Percentiles rank a stretch among this genome's conserved stretches.
These are phyloP conservation scores for Picochlorum sp. DNA, from an alignment of 139 green algal species.

Conservation along the genomic window DNA sequence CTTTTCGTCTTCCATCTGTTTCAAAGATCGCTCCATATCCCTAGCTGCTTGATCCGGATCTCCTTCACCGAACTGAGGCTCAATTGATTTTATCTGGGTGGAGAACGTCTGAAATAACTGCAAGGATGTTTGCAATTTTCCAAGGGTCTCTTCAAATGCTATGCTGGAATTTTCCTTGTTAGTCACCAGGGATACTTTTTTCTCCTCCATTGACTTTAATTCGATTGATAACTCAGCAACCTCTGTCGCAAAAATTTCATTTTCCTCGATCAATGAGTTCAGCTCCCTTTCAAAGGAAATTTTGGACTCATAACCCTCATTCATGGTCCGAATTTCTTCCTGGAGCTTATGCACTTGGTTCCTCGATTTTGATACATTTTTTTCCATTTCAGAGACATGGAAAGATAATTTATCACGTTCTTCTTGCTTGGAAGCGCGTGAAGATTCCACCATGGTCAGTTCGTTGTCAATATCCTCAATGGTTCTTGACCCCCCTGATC, in stretches of 20 bases:
- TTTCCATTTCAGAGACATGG: not conserved
- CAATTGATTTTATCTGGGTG: no score
- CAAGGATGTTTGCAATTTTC: no score
- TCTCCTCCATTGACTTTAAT: not conserved
- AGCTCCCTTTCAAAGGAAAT: not conserved
- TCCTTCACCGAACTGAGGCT: no score
- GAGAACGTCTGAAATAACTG: no score
- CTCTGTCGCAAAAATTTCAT: not conserved
- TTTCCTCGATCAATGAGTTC: constrained; percentile 3
- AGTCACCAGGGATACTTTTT: not conserved
- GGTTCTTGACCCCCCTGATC: not conserved
- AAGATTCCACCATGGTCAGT: not conserved
- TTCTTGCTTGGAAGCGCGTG: not conserved
- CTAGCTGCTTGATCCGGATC: no score
- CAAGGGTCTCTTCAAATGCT: no score
- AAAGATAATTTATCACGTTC: not conserved
- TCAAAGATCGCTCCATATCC: no score
- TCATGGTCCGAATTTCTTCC: not conserved
- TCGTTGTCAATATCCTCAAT: constrained; percentile 1
- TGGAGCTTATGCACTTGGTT: not conserved
- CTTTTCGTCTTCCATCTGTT: constrained; percentile 1
- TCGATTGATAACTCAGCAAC: constrained; percentile 4
- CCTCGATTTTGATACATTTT: not conserved
- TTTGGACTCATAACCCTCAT: not conserved
- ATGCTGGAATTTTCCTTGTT: no score